Percentiles rank a stretch among this genome's conserved stretches.
Conservation (phyloP, 805 yeast genomes). For the Nadsonia fulvescens region DNA sequence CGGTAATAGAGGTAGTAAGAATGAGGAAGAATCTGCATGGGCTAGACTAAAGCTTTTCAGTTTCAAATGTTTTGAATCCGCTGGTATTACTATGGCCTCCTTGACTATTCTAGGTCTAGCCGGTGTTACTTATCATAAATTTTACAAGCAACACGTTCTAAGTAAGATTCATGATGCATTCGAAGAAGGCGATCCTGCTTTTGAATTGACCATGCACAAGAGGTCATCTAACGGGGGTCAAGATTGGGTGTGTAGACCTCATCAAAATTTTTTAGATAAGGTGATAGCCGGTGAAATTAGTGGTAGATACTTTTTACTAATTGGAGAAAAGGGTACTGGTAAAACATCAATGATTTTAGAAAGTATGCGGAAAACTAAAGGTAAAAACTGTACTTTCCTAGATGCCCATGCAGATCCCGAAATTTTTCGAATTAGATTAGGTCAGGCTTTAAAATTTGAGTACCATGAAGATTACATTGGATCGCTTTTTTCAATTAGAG, state of each 20-base stretch:
- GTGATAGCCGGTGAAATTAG: conserved; percentile 42
- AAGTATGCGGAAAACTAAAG: conserved; percentile 44
- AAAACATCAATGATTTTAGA: conserved; percentile 61
- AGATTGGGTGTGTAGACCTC: conserved; percentile 55
- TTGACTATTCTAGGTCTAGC: conserved; percentile 50
- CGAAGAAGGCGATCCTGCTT: conserved; percentile 46
- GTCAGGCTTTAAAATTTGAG: conserved; percentile 55
- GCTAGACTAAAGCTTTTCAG: conserved; percentile 5
- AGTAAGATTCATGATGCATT: conserved; percentile 50
- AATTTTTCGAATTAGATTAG: conserved; percentile 57
- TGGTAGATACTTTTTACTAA: conserved; percentile 53
- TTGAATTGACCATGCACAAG: conserved; percentile 36
- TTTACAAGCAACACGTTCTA: conserved; percentile 40
- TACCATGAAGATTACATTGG: conserved; percentile 74
- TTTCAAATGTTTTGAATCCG: conserved; percentile 30
- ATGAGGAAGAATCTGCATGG: conserved; percentile 2
- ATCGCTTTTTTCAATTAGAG: conserved; percentile 58
- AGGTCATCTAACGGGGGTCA: conserved; percentile 11
- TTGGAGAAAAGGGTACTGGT: conserved; percentile 82
- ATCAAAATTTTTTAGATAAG: conserved; percentile 45
- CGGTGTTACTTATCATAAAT: conserved; percentile 50
- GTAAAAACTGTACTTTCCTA: conserved; percentile 46
- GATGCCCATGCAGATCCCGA: conserved; percentile 83
- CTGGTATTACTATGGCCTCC: conserved; percentile 54
- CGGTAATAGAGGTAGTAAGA: conserved; percentile 7